These are phyloP conservation scores for Serendipita sp. DNA, from an alignment of 768 basidiomycete species.

Conservation along the genomic window DNA sequence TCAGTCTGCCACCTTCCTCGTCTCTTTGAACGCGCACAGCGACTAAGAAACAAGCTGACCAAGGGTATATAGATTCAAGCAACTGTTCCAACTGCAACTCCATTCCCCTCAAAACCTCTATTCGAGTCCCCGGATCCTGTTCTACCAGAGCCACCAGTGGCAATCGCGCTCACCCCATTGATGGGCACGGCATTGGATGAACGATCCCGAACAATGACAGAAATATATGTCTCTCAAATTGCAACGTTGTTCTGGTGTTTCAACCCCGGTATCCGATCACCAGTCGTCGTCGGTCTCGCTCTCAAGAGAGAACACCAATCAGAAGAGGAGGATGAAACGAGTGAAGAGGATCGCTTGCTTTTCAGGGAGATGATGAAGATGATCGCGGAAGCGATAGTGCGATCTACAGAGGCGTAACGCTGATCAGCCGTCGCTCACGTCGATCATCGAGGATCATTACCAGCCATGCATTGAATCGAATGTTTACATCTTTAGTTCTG, in stretches of 20 bases:
- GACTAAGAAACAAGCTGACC: no score
- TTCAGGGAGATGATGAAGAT: no score
- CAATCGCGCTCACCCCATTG: slow-evolving; percentile 59
- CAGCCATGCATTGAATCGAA: no score
- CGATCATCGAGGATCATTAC: no score
- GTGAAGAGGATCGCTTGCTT: no score
- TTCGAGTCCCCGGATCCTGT: slow-evolving; percentile 15
- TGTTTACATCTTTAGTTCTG: not conserved
- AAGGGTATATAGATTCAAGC: slow-evolving; percentile 51
- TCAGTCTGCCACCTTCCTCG: slow-evolving; percentile 20
- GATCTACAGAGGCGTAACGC: no score
- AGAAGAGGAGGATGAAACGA: no score
- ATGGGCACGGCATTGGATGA: slow-evolving; percentile 58
- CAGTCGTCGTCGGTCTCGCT: slow-evolving; percentile 63
- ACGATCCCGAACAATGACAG: slow-evolving; percentile 53
- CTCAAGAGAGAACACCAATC: slow-evolving; percentile 19
- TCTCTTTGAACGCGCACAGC: no score
- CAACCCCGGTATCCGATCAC: slow-evolving; percentile 26
- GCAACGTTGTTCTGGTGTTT: slow-evolving; percentile 68
- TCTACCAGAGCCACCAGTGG: slow-evolving; percentile 48
- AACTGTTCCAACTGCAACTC: slow-evolving; percentile 47
- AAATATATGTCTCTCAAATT: slow-evolving; percentile 72
- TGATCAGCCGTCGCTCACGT: no score
- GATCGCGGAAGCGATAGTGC: no score
- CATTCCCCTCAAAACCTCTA: slow-evolving; percentile 23